Conservation (phyloP, 768 basidiomycete genomes). For the Amanita rubescens region DNA sequence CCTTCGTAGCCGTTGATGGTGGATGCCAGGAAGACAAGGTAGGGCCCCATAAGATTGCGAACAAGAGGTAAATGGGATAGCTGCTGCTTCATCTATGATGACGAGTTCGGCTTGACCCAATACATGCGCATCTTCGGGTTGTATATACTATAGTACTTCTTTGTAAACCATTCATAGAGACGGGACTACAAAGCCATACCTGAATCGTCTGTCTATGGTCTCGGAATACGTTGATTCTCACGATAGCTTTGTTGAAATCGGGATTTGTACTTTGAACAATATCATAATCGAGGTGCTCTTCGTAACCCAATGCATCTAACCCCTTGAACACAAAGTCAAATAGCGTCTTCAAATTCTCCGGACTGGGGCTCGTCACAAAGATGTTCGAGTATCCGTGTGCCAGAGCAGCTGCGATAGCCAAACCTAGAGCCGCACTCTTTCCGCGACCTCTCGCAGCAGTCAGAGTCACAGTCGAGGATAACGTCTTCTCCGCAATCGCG, state of each 20-base stretch:
- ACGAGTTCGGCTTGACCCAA: conserved; percentile 96
- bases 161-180: background rate
- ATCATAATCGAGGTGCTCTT: conserved; percentile 97
- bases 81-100: conserved; percentile 97
- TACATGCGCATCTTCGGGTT: conserved; percentile 96
- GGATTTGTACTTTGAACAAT: conserved; percentile 93
- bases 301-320: conserved; percentile 88
- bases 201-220: conserved; percentile 95
- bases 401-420: conserved; percentile 89
- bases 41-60: conserved; percentile 88
- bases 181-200: conserved; percentile 35
- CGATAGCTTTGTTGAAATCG: conserved; percentile 92
- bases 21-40: conserved; percentile 98
- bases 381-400: conserved; percentile 95
- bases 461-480: conserved; percentile 90
- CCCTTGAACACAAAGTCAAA: conserved; percentile 99
- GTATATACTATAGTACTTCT: conserved; percentile 69
- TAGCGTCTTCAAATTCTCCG: conserved; percentile 96
- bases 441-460: conserved; percentile 94
- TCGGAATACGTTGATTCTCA: conserved; percentile 89
- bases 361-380: conserved; percentile 95
- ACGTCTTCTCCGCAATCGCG: conserved; percentile 86
- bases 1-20: conserved; percentile 99
- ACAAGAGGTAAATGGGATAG: conserved; percentile 96
- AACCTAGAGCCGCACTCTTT: conserved; percentile 93